These are phyloP conservation scores for Protea cynaroides DNA, from an alignment of 164 flowering plant genomes.

Conservation along the genomic window DNA sequence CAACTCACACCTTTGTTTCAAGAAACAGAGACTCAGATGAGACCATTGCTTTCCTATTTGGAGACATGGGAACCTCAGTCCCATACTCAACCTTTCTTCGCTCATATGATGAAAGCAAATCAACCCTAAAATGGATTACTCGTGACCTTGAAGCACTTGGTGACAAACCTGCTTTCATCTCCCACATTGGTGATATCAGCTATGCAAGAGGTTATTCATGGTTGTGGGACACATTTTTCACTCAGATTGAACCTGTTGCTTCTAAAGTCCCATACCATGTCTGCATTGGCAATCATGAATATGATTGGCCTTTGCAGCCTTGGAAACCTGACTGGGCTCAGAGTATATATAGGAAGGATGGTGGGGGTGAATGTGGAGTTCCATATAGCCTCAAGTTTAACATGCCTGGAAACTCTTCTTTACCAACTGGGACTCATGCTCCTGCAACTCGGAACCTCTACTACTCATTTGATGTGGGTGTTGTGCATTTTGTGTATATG, in stretches of 20 bases:
- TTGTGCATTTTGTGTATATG: conserved; percentile 79
- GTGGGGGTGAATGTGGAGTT: conserved; percentile 98
- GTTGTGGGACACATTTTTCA: conserved; percentile 92
- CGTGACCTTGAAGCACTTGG: conserved; percentile 85
- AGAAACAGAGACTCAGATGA: conserved; percentile 53
- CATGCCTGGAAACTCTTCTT: conserved; percentile 93
- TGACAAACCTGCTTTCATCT: conserved; percentile 73
- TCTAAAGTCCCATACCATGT: conserved; percentile 83
- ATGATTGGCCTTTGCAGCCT: conserved; percentile 91
- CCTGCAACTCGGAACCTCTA: conserved; percentile 79
- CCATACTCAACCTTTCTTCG: conserved; percentile 73
- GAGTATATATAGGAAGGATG: conserved; percentile 59
- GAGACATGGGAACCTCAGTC: conserved; percentile 90
- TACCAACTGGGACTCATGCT: conserved; percentile 63
- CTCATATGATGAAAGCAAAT: conserved; percentile 79
- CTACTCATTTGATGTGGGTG: conserved; percentile 71
- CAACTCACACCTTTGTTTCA: conserved; percentile 56
- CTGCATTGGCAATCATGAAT: conserved; percentile 97
- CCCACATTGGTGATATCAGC: conserved; percentile 97
- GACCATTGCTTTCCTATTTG: conserved; percentile 78
- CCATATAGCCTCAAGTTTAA: conserved; percentile 85
- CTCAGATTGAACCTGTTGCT: conserved; percentile 83
- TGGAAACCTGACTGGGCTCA: conserved; percentile 88
- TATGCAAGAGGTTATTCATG: conserved; percentile 95
- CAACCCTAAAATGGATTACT: conserved; percentile 82